These are phyloP conservation scores for Stemphylium lycopersici DNA, from an alignment of 2,329 filamentous ascomycete species.

Conservation along the genomic window DNA sequence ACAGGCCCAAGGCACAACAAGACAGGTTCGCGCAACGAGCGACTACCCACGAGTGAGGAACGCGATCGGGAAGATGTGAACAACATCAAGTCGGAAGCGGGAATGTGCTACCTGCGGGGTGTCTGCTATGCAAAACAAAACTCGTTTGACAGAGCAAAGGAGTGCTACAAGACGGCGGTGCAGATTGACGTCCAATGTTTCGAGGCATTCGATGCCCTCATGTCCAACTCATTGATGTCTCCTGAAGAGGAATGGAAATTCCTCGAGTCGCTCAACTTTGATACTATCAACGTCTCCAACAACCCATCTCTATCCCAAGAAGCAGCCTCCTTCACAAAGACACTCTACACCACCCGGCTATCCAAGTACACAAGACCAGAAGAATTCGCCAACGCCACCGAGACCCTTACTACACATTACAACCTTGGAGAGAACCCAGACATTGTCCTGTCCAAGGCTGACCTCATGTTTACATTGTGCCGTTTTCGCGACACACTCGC, in stretches of 20 bases:
- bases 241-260: conserved; percentile 91
- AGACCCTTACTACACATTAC: conserved; percentile 93
- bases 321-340: conserved; percentile 90
- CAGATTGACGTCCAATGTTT: conserved; percentile 98
- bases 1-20: conserved; percentile 56
- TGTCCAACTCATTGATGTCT: conserved; percentile 91
- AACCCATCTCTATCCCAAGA: conserved; percentile 76
- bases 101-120: conserved; percentile 94
- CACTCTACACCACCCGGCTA: conserved; percentile 92
- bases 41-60: conserved; percentile 65
- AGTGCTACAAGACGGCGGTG: conserved; percentile 97
- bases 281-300: conserved; percentile 71
- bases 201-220: conserved; percentile 96
- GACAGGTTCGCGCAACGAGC: conserved; percentile 54
- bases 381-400: conserved; percentile 82
- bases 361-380: conserved; percentile 92
- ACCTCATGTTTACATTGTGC: conserved; percentile 92
- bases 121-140: conserved; percentile 97
- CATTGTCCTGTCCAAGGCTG: conserved; percentile 85
- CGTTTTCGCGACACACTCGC: conserved; percentile 85
- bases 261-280: conserved; percentile 87
- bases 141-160: conserved; percentile 93
- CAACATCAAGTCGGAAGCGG: conserved; percentile 87
- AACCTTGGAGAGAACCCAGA: conserved; percentile 85
- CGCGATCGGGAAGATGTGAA: conserved; percentile 71